Base-by-base conservation (phyloP, 2,329 filamentous ascomycete genomes). In the Thermochaetoides dissita region DNA sequence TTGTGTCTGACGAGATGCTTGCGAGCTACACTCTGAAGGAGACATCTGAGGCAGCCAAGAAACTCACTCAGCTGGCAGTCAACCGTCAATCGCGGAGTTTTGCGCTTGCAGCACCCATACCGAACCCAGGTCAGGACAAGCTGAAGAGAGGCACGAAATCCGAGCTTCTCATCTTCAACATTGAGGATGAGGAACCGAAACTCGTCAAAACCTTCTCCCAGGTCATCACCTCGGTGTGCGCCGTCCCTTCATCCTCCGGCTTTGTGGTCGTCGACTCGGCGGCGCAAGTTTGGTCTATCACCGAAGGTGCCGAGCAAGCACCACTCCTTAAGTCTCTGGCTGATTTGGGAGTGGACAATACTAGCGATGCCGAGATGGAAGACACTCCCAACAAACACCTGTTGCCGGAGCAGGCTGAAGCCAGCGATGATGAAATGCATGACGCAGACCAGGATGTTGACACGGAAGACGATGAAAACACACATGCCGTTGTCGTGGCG, bases 211-310 rank as follows among this genome's bases (percentile, higher is more conserved):
- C 63, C 29, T 71, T 74, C 8, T 65, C 73, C 3, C 67, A 71
- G 43, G 63, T 75, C 17, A 73, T 86, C 8, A 74, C 81, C 17
- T 76, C 80, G 9, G 61, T 94, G 1, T 64, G 85, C 2, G 71
- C 84, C 3, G 70, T 75, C 12, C 66, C 71, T 9, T 69, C 69
- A 12, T 74, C 76, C 2, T 77, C 75, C 37, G 85, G 86, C 5
- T 94, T 85, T 57, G 65, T 91, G 34, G 64, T 81, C 8, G 61
- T 94, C 6, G 86, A 94, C 57, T 71, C 80, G n/a, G 69, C 75
- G 0, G 84, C 85, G 10, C 80, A 84, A 53, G 67, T 94, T 34
- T 78, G 76, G 63, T 73, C 72, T 29, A 56, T 78, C 32, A 66
- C 68, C 33, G 74, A 81, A 55, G 72, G 72, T 52, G 72, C 73